phyloP scores from a whole-genome alignment of 352 stramenopile species.

The Globisporangium abappressorium region DNA sequence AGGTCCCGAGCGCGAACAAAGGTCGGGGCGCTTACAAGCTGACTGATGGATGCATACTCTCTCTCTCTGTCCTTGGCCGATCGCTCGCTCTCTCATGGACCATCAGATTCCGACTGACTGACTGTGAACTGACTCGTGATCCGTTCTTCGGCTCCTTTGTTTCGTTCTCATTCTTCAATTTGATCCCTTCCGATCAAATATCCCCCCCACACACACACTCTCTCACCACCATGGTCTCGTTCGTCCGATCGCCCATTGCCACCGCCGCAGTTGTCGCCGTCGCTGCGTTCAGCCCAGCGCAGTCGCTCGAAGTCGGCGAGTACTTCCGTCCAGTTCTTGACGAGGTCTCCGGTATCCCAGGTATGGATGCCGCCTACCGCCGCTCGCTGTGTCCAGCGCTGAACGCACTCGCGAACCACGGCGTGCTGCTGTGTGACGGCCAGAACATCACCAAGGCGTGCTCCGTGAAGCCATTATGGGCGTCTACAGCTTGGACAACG shows the following conservation, averaged over 20 bases:
- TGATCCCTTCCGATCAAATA: conserved; percentile 1
- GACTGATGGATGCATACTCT: no score
- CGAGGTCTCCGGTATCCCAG: conserved; percentile 44
- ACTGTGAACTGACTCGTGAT: no score
- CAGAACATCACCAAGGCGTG: conserved; percentile 42
- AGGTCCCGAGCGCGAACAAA: no score
- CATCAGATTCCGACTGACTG: no score
- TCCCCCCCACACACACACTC: background rate
- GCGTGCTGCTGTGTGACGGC: conserved; percentile 47
- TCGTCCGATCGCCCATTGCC: background rate
- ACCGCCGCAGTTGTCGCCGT: background rate
- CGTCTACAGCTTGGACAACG: conserved; percentile 48
- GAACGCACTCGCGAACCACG: conserved; percentile 71
- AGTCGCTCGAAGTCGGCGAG: conserved; percentile 5
- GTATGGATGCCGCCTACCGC: conserved; percentile 34
- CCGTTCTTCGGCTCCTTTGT: no score
- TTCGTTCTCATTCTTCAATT: background rate
- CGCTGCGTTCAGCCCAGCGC: background rate
- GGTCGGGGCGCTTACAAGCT: no score
- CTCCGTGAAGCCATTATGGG: conserved; percentile 36
- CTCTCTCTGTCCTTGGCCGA: no score
- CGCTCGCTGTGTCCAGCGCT: conserved; percentile 57
- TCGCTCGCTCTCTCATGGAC: no score
- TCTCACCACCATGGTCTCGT: background rate
- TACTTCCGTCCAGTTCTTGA: conserved; percentile 38